Conservation (phyloP, 2,329 filamentous ascomycete species). For the Fusarium oligoseptatum region DNA sequence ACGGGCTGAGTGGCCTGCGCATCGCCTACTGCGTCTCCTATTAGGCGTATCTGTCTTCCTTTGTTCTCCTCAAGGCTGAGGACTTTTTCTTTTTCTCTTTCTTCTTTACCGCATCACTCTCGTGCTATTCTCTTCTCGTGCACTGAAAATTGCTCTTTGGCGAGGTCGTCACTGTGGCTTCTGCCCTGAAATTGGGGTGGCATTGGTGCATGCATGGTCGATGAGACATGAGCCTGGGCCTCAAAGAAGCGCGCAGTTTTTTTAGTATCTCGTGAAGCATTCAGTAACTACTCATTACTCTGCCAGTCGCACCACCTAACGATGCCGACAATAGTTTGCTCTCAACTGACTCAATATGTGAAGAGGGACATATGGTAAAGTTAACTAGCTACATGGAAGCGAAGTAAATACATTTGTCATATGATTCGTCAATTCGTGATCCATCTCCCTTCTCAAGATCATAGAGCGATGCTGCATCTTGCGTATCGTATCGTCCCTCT, state of each 20-base stretch:
- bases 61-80: neutral
- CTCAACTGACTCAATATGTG: neutral
- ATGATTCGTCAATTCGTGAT: neutral
- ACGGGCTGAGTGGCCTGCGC: neutral
- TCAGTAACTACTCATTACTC: neutral
- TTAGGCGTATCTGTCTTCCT: neutral
- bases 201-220: neutral
- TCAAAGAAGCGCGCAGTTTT: neutral
- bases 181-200: neutral
- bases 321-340: neutral
- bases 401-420: neutral
- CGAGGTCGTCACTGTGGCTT: neutral
- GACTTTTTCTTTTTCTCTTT: neutral
- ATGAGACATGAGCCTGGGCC: no score
- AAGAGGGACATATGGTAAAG: neutral
- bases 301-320: neutral
- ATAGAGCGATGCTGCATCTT: neutral
- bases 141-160: neutral
- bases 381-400: neutral
- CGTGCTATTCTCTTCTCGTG: neutral
- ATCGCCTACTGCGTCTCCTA: neutral
- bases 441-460: neutral
- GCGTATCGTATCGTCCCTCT: neutral
- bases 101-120: neutral
- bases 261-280: neutral